Evolutionary conservation across 208 protist genomes (phyloP).

Genomic region (Trypanosomatidae sp.): DNA sequence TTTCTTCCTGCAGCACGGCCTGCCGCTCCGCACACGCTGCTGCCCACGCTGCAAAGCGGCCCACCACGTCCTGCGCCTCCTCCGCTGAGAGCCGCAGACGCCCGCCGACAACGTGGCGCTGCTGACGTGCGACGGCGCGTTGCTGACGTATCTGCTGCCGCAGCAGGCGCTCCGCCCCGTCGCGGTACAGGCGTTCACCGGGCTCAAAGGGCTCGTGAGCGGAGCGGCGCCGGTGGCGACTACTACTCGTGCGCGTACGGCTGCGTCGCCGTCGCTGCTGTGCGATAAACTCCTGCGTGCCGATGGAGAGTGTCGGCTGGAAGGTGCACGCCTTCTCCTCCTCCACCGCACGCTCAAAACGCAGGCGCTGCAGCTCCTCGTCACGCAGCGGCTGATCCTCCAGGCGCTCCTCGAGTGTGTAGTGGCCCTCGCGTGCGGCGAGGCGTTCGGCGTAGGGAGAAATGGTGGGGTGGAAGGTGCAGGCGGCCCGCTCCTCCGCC

Average conservation of each 20-base stretch:
- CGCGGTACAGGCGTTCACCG: constrained; percentile 75
- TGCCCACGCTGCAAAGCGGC: constrained; percentile 61
- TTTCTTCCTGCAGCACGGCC: constrained; percentile 26
- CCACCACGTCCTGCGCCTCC: constrained; percentile 28
- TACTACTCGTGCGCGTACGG: background rate
- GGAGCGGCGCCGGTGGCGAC: background rate
- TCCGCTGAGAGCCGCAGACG: constrained; percentile 32
- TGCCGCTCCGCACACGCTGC: constrained; percentile 29
- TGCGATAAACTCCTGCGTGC: constrained; percentile 35
- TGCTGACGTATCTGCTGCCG: constrained; percentile 73
- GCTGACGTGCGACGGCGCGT: constrained; percentile 27
- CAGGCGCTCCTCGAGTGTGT: constrained; percentile 33
- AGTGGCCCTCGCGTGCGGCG: constrained; percentile 22
- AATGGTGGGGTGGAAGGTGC: constrained; percentile 67
- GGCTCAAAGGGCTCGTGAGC: constrained; percentile 45
- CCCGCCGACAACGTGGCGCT: constrained; percentile 40
- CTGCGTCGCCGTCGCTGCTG: background rate
- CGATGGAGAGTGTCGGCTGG: constrained; percentile 42
- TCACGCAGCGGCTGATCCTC: constrained; percentile 20
- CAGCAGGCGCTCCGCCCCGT: constrained; percentile 70
- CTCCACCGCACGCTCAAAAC: constrained; percentile 34
- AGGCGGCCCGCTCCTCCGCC: constrained; percentile 33
- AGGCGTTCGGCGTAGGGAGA: constrained; percentile 42
- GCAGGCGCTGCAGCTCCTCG: constrained; percentile 35
- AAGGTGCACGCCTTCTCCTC: constrained; percentile 52